Evolutionary conservation across 352 stramenopile genomes (phyloP).

Genomic region (Phytophthora rubi): DNA sequence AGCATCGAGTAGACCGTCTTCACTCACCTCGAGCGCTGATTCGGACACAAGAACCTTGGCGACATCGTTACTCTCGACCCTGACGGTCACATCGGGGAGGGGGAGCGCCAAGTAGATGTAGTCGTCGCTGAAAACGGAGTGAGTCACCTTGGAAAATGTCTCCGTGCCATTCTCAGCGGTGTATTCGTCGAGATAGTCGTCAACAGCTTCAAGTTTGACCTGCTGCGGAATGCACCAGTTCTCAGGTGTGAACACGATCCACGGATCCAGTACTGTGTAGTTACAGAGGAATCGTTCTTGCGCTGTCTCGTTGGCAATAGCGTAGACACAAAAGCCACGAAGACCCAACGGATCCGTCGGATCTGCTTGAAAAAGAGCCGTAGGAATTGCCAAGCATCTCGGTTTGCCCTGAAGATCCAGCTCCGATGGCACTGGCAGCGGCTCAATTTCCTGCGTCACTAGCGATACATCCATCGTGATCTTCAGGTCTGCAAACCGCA

Average conservation of each 20-base stretch:
- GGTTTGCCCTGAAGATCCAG: conserved; percentile 48
- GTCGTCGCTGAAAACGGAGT: conserved; percentile 72
- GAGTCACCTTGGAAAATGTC: conserved; percentile 68
- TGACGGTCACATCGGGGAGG: conserved; percentile 46
- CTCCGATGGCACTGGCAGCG: conserved; percentile 59
- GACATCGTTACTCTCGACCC: conserved; percentile 69
- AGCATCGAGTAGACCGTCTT: conserved; percentile 51
- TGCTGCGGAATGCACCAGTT: conserved; percentile 74
- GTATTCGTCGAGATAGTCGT: conserved; percentile 70
- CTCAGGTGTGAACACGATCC: conserved; percentile 71
- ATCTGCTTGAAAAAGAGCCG: conserved; percentile 53
- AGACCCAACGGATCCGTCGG: conserved; percentile 54
- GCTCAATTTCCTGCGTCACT: conserved; percentile 71
- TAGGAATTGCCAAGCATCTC: conserved; percentile 59
- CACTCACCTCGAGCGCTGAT: conserved; percentile 55
- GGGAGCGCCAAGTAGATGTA: conserved; percentile 58
- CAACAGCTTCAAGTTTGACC: conserved; percentile 52
- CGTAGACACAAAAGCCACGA: conserved; percentile 70
- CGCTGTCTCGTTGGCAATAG: conserved; percentile 58
- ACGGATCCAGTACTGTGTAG: conserved; percentile 74
- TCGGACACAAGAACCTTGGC: conserved; percentile 68
- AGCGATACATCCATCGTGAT: conserved; percentile 64
- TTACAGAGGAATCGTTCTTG: conserved; percentile 85
- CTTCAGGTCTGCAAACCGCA: conserved; percentile 70
- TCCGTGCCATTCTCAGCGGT: conserved; percentile 47